Evolutionary conservation across 306 rosid genomes (phyloP).

Genomic region (Casuarina cunninghamiana): DNA sequence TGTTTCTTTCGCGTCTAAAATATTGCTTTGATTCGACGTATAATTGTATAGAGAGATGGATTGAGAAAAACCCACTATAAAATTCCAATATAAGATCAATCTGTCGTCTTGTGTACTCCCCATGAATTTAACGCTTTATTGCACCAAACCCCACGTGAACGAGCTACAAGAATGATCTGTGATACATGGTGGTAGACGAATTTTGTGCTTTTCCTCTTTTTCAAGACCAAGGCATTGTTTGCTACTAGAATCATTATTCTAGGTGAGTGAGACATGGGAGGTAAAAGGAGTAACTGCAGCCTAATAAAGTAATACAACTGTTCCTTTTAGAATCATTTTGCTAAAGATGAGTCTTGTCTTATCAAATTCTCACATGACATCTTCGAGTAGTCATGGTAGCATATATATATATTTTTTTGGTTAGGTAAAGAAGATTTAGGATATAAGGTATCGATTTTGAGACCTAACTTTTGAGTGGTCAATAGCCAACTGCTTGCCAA

Average conservation of each 20-base stretch:
- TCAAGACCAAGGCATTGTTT: conserved; percentile 9
- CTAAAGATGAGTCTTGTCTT: background rate
- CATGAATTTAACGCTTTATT: conserved; percentile 33
- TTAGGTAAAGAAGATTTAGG: too few species aligned
- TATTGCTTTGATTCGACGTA: conserved; percentile 46
- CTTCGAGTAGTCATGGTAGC: background rate
- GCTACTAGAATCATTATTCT: background rate
- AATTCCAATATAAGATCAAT: background rate
- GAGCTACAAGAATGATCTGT: conserved; percentile 14
- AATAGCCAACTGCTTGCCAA: too few species aligned
- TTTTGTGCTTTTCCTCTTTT: background rate
- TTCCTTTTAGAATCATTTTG: conserved; percentile 1
- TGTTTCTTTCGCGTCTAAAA: conserved; percentile 13
- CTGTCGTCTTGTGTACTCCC: conserved; percentile 7
- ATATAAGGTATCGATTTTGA: too few species aligned
- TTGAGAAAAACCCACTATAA: background rate
- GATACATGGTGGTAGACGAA: conserved; percentile 1
- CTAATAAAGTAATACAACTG: conserved; percentile 4
- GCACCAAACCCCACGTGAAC: conserved; percentile 47
- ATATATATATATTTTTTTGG: too few species aligned
- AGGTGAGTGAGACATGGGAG: conserved; percentile 17
- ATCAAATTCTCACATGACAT: background rate
- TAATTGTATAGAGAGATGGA: conserved; percentile 25
- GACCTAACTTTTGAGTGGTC: too few species aligned
- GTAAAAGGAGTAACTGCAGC: conserved; percentile 23